Base-by-base conservation (phyloP, 768 basidiomycete species). In the Podaxis sp. region DNA sequence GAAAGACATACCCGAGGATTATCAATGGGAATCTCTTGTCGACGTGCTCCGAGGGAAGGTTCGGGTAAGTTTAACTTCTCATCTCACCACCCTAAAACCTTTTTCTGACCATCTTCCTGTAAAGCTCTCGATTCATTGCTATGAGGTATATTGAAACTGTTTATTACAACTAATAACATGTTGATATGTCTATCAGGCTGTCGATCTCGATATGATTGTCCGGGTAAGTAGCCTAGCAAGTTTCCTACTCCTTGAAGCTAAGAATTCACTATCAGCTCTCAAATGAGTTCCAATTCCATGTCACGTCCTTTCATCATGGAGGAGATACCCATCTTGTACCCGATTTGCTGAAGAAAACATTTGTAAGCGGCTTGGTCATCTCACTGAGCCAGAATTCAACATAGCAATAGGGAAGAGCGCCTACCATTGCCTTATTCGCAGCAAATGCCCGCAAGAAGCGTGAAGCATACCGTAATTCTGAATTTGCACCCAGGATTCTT, bases 241-340 rank as follows among this genome's bases (percentile, higher is more conserved):
- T 20, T 10, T n/a, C n/a, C n/a, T 20, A n/a, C 0, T 46, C 3
- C 44, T 46, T 46, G 15, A 46, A 8, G 15, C 44, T 46, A 8
- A 46, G n/a, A 3, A 22, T 2, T 33, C 1, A 15, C 17, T 36
- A 37, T 2, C 60, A 91, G 81, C 77, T 93, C 2, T 85, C 90
- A 10, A 91, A 93, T 72, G 91, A 94, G 66, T 94, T 93, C 77
- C 77, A 90, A 64, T 91, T 91, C 74, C 83, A 87, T 0, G 77
- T 92, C 40, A 84, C 90, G 0, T 87, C 88, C 0, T 85, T 91
- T 74, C 91, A 92, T 67, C 91, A 93, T 66, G 90, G 91, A 0
- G 86, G 87, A 46, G 90, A 93, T 67, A 84, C 91, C 0, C 93
- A 89, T 66, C 86, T 94, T 44, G 90, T 93, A n/a, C 88, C 91